phyloP scores from a whole-genome alignment of 163 green algal species.

The Scenedesmus sp. region DNA sequence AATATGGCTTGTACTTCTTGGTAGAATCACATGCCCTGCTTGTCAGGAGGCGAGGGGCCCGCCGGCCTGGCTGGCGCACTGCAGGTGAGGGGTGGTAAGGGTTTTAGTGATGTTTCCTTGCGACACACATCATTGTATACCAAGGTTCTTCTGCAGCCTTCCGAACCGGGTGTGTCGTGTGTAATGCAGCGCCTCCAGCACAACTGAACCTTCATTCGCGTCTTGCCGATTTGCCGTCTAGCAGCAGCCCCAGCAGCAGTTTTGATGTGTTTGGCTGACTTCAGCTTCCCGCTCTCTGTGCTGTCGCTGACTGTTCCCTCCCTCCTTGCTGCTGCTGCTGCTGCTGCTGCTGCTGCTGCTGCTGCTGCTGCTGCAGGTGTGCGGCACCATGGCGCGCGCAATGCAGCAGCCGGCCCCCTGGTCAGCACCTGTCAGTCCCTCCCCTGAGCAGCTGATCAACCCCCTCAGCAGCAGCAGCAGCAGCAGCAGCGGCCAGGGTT shows the following conservation, averaged over 20 bases:
- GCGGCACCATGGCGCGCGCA: neutral
- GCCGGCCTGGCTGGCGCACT: conserved; percentile 25
- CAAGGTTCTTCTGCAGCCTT: too few species aligned
- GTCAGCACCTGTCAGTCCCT: neutral
- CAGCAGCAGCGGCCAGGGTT: conserved; percentile 18
- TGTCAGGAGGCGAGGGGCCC: neutral
- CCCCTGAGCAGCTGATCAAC: neutral
- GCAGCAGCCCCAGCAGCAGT: neutral
- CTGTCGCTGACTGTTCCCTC: neutral
- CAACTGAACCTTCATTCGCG: too few species aligned
- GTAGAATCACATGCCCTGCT: too few species aligned
- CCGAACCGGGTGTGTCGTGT: too few species aligned
- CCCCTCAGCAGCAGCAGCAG: conserved; percentile 16
- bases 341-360: conserved; percentile 26
- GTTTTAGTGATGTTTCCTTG: neutral
- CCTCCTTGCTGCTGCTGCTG: conserved; percentile 1
- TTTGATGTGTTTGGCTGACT: neutral
- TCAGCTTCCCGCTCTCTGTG: neutral
- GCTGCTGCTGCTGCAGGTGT: conserved; percentile 37
- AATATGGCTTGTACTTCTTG: too few species aligned
- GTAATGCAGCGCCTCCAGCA: too few species aligned
- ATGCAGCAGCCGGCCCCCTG: neutral
- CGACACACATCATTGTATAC: too few species aligned
- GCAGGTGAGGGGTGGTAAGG: neutral
- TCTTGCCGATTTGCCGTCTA: too few species aligned